Percentiles rank a stretch among this genome's conserved stretches.
Conservation (phyloP, 169 alveolate genomes). For the Plasmodium sp. region DNA sequence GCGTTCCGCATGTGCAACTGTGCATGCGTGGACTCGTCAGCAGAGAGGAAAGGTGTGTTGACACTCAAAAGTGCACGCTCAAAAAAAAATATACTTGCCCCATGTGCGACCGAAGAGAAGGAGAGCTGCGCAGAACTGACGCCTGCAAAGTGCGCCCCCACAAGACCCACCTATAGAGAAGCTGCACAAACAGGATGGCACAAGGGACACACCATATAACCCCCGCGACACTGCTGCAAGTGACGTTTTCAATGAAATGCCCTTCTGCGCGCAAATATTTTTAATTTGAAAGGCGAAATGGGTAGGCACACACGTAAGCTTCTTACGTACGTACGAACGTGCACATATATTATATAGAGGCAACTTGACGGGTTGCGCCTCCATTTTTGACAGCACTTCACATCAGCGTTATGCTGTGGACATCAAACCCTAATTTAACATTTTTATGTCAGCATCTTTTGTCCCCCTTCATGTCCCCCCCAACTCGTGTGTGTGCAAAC, state of each 20-base stretch:
- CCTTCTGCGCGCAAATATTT: constrained; percentile 29
- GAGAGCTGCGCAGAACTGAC: background rate
- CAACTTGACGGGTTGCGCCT: background rate
- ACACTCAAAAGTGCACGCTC: background rate
- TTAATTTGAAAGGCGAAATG: constrained; percentile 4
- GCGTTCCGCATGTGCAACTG: background rate
- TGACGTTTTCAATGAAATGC: constrained; percentile 8
- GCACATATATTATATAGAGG: background rate
- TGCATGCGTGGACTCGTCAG: background rate
- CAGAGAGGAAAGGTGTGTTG: background rate
- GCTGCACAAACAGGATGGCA: background rate
- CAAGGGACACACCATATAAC: background rate
- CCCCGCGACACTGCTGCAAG: background rate
- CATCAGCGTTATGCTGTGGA: background rate
- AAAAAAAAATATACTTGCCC: background rate
- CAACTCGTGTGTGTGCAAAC: background rate
- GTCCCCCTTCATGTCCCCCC: background rate
- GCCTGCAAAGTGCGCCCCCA: background rate
- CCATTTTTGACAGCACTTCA: background rate
- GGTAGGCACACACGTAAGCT: background rate
- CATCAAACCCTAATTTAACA: background rate
- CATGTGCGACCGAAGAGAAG: background rate
- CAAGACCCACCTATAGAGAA: background rate
- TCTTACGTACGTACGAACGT: background rate
- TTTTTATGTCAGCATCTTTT: background rate